phyloP scores from a whole-genome alignment of 495 filamentous ascomycete genomes.

The Penicillium tannophilum region DNA sequence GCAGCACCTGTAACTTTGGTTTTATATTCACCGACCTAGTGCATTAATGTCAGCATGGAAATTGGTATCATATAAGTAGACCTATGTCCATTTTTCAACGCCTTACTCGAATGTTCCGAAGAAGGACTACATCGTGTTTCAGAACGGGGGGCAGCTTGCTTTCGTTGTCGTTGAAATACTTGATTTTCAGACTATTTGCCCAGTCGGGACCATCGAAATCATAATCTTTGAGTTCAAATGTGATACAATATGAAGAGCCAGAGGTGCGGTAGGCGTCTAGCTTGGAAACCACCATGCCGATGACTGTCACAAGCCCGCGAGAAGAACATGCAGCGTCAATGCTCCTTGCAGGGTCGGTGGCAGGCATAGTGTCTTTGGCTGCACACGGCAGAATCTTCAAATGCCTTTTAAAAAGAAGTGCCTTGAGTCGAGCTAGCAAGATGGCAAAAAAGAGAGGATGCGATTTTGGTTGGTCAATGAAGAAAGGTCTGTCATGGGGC shows the following conservation, averaged over 20 bases:
- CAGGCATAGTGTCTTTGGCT: slow-evolving; percentile 16
- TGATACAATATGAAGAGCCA: slow-evolving; percentile 42
- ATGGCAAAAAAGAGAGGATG: background rate
- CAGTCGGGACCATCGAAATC: slow-evolving; percentile 35
- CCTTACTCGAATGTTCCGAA: slow-evolving; percentile 46
- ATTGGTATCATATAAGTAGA: background rate
- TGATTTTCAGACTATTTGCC: slow-evolving; percentile 48
- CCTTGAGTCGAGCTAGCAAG: background rate
- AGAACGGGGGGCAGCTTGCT: slow-evolving; percentile 39
- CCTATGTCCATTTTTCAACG: background rate
- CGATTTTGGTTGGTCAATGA: slow-evolving; percentile 1
- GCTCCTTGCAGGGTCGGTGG: slow-evolving; percentile 30
- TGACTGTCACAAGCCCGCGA: slow-evolving; percentile 37
- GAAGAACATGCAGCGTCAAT: slow-evolving; percentile 38
- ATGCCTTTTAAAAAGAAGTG: background rate
- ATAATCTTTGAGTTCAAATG: slow-evolving; percentile 53
- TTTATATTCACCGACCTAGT: slow-evolving; percentile 30
- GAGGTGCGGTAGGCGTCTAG: slow-evolving; percentile 29
- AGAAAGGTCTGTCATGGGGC: slow-evolving; percentile 8
- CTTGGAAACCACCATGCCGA: slow-evolving; percentile 53
- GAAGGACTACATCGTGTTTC: slow-evolving; percentile 49
- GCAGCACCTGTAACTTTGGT: slow-evolving; percentile 31
- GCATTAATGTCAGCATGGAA: background rate
- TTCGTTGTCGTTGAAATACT: slow-evolving; percentile 49
- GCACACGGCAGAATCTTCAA: background rate